These are phyloP conservation scores for Solanum lignicaule DNA, from an alignment of 257 asterid species.

Conservation along the genomic window DNA sequence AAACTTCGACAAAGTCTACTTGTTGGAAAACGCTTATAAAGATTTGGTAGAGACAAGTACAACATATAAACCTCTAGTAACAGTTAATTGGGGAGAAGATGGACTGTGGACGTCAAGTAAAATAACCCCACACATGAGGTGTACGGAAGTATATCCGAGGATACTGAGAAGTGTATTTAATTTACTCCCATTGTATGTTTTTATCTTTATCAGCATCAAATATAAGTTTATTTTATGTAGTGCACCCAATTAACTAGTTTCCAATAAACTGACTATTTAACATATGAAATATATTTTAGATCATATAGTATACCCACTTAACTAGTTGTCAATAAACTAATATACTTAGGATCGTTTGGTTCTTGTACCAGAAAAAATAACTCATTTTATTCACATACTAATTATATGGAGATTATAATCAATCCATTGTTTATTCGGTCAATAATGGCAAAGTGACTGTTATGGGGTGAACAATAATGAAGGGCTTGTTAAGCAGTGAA, in stretches of 20 bases:
- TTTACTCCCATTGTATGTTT: background rate
- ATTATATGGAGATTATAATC: background rate
- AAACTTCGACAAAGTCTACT: background rate
- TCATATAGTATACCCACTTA: background rate
- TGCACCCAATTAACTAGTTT: background rate
- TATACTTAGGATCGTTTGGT: background rate
- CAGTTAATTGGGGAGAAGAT: background rate
- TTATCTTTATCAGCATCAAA: background rate
- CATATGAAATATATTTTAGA: background rate
- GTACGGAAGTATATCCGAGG: background rate
- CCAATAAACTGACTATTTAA: background rate
- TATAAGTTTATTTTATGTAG: background rate
- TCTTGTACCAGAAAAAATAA: background rate
- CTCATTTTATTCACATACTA: background rate
- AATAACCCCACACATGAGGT: background rate
- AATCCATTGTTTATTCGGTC: background rate
- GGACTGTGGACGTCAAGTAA: background rate
- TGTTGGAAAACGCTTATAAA: background rate
- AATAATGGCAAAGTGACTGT: background rate
- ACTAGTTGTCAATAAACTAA: background rate
- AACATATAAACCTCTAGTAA: background rate
- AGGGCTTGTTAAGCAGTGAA: background rate
- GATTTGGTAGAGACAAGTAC: background rate
- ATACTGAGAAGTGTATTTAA: background rate
- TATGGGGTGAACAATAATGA: background rate